Conservation (phyloP, 2,329 filamentous ascomycete genomes). For the Ascosphaera apis region DNA sequence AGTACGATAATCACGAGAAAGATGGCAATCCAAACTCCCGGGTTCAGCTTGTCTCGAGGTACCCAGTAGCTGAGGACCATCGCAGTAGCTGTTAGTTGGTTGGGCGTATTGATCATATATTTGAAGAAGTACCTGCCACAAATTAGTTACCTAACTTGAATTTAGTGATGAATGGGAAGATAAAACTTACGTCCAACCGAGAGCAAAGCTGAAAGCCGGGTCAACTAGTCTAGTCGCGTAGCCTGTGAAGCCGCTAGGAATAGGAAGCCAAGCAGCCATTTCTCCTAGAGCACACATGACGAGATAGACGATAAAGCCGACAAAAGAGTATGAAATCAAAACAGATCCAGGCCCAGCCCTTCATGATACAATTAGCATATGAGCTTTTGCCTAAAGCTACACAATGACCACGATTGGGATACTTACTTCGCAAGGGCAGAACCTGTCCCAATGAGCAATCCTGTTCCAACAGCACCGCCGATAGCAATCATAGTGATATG, state of each 20-base stretch:
- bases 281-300: slow-evolving; percentile 31
- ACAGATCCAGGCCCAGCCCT: slow-evolving; percentile 16
- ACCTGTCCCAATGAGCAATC: slow-evolving; percentile 31
- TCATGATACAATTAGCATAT: slow-evolving; percentile 19
- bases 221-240: slow-evolving; percentile 22
- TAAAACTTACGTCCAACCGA: slow-evolving; percentile 24
- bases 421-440: slow-evolving; percentile 19
- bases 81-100: slow-evolving; percentile 60
- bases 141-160: background rate
- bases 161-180: background rate
- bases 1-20: slow-evolving; percentile 38
- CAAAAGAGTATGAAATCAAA: slow-evolving; percentile 21
- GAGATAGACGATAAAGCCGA: slow-evolving; percentile 42
- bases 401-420: slow-evolving; percentile 7
- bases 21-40: slow-evolving; percentile 56
- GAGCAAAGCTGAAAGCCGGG: slow-evolving; percentile 25
- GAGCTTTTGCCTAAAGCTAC: slow-evolving; percentile 21
- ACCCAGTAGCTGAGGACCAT: slow-evolving; percentile 65
- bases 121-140: slow-evolving; percentile 34
- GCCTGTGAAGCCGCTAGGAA: slow-evolving; percentile 26
- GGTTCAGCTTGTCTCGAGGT: slow-evolving; percentile 39
- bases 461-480: slow-evolving; percentile 33
- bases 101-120: slow-evolving; percentile 69
- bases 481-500: slow-evolving; percentile 38
- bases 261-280: slow-evolving; percentile 25